Base-by-base conservation (phyloP, 164 flowering plant species). In the Macadamia integrifolia region DNA sequence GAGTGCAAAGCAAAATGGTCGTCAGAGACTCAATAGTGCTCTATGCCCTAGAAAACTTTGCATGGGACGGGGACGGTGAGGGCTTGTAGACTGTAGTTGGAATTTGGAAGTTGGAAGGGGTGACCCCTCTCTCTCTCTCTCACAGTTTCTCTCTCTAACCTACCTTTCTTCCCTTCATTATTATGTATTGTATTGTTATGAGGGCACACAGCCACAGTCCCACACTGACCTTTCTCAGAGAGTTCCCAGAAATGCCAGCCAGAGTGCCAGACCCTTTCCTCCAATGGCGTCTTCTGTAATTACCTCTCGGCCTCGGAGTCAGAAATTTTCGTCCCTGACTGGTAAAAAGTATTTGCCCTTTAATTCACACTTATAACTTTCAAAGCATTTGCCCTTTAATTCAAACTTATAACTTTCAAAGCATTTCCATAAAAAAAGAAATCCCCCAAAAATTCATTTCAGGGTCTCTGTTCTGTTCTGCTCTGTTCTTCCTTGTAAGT, bases 301-400 rank as follows among this genome's bases (percentile, higher is more conserved):
- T 62, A 43, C 60, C 29, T 23, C 23, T 10, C 60, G 29, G 6
- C 53, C 5, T 35, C 40, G 3, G 56, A 63, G 67, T 63, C 67
- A 63, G 67, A 43, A 42, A 61, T 63, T 63, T 69, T 61, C 65
- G 66, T 52, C 64, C 31, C 64, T 61, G 61, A 58, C 69, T 58
- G 53, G 42, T 42, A 64, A 49, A 56, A 64, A 64, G 62, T 46
- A 46, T n/a, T 70, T 35, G 63, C 58, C 31, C 68, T 70, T 69
- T 58, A 64, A 58, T 58, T 64, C 49, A 58, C 64, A 53, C 53
- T 14, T 14, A 53, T 14, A 53, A 53, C 2, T 53, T 17, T 4
- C 23, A 23, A 23, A 23, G 23, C 23, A 23, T 23, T 23, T 23
- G 63, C 58, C 31, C 68, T 70, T 69, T 58, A 64, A 58, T 58